Evolutionary conservation across 2,329 filamentous ascomycete species (phyloP).

Genomic region (Didymosphaeria variabile): DNA sequence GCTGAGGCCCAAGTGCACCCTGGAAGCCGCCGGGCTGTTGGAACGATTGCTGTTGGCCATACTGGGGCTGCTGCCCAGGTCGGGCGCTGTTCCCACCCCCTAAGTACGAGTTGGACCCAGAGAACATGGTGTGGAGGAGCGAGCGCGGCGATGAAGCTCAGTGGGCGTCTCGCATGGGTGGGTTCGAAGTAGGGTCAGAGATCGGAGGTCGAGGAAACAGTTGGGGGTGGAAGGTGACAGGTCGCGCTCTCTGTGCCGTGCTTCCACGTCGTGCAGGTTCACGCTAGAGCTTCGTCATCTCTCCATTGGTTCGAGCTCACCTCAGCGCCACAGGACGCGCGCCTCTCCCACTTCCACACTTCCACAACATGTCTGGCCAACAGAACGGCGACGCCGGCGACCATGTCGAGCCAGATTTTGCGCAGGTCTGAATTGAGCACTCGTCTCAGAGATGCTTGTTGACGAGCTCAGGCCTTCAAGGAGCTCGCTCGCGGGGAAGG

Average conservation of each 20-base stretch:
- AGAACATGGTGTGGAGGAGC: conserved; percentile 74
- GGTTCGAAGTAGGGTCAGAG: conserved; percentile 12
- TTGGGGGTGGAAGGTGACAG: conserved; percentile 29
- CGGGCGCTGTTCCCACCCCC: conserved; percentile 80
- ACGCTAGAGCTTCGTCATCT: conserved; percentile 46
- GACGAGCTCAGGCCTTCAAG: conserved; percentile 56
- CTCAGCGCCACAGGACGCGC: conserved; percentile 21
- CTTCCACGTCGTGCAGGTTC: conserved; percentile 24
- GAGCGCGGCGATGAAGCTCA: conserved; percentile 13
- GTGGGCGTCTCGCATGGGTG: conserved; percentile 13
- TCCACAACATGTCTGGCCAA: conserved; percentile 40
- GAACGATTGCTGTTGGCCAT: conserved; percentile 58
- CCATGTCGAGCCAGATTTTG: conserved; percentile 45
- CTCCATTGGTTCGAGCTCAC: conserved; percentile 24
- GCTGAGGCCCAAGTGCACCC: conserved; percentile 56
- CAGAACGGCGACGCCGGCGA: conserved; percentile 38
- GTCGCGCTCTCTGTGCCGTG: conserved; percentile 36
- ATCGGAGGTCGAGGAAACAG: conserved; percentile 16
- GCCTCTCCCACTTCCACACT: conserved; percentile 21
- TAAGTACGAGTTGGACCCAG: conserved; percentile 85
- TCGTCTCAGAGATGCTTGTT: not conserved
- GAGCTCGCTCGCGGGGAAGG: conserved; percentile 64
- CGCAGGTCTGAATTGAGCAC: conserved; percentile 35
- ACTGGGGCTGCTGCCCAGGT: conserved; percentile 64
- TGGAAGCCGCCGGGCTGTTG: conserved; percentile 66